Evolutionary conservation across 441 rosid species (phyloP).

Genomic region (Erysimum pusillum): DNA sequence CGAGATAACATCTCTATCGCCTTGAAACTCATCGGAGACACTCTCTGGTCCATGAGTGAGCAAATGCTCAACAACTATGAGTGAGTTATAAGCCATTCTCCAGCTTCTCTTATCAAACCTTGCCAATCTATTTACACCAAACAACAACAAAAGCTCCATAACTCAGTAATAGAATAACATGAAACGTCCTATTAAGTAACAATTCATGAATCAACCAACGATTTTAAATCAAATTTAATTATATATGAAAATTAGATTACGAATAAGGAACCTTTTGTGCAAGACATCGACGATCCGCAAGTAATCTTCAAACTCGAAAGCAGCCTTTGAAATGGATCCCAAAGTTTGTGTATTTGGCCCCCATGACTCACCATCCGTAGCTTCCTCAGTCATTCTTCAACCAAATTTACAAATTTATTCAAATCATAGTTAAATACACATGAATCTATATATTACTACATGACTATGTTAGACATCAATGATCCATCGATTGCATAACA

Average conservation of each 20-base stretch:
- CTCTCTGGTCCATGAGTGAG: slow-evolving; percentile 97
- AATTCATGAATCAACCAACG: background rate
- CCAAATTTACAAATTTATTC: slow-evolving; percentile 2
- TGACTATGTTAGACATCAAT: background rate
- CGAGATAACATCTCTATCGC: slow-evolving; percentile 59
- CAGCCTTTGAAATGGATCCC: slow-evolving; percentile 83
- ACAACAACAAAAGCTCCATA: background rate
- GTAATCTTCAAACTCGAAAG: slow-evolving; percentile 92
- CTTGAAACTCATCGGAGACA: slow-evolving; percentile 77
- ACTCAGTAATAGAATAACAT: background rate
- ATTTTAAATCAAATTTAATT: background rate
- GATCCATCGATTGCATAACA: background rate
- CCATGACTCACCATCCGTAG: slow-evolving; percentile 72
- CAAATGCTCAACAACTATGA: slow-evolving; percentile 77
- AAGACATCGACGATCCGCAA: slow-evolving; percentile 82
- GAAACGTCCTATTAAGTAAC: background rate
- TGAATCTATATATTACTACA: background rate
- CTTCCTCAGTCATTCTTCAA: slow-evolving; percentile 85
- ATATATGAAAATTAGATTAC: background rate
- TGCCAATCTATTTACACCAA: slow-evolving; percentile 57
- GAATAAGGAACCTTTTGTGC: slow-evolving; percentile 66
- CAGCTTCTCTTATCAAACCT: slow-evolving; percentile 79
- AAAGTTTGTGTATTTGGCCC: slow-evolving; percentile 72
- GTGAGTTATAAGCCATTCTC: slow-evolving; percentile 81
- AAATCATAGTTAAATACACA: background rate